Conservation (phyloP, 73 alveolate species). For the Tetrahymena borealis region DNA sequence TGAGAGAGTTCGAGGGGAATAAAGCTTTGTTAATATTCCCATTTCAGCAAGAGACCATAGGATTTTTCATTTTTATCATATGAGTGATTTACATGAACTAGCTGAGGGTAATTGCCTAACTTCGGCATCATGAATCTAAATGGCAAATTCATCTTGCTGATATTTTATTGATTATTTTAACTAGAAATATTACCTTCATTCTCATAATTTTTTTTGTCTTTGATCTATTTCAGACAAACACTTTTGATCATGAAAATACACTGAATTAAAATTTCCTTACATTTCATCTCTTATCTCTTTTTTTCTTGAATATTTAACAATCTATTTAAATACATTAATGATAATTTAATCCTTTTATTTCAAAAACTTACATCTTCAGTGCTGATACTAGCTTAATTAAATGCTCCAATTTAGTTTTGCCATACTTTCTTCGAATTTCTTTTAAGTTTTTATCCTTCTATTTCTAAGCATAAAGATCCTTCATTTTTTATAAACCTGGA, state of each 20-base stretch:
- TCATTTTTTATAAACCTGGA: too few species aligned
- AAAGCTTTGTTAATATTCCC: not conserved
- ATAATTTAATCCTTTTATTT: too few species aligned
- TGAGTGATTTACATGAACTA: not conserved
- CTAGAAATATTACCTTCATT: not conserved
- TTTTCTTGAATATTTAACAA: not conserved
- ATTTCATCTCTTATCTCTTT: not conserved
- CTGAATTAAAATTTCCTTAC: not conserved
- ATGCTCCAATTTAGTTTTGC: too few species aligned
- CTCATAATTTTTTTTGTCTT: not conserved
- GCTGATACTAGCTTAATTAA: too few species aligned
- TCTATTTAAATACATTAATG: too few species aligned
- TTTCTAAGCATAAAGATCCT: too few species aligned
- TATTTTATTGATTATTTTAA: not conserved
- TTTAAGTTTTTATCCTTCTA: too few species aligned
- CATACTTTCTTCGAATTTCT: too few species aligned
- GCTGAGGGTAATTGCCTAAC: not conserved
- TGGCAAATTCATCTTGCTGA: not conserved
- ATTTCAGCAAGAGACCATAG: not conserved
- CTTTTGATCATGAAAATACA: not conserved
- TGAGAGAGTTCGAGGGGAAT: not conserved
- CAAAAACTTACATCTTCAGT: too few species aligned
- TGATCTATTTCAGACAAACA: not conserved
- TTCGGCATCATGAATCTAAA: not conserved
- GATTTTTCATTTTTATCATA: not conserved